Evolutionary conservation across 2,329 filamentous ascomycete species (phyloP), one percentile per base, ranked within the genome.

Genomic region (Ceratocystis diversiconidia): DNA sequence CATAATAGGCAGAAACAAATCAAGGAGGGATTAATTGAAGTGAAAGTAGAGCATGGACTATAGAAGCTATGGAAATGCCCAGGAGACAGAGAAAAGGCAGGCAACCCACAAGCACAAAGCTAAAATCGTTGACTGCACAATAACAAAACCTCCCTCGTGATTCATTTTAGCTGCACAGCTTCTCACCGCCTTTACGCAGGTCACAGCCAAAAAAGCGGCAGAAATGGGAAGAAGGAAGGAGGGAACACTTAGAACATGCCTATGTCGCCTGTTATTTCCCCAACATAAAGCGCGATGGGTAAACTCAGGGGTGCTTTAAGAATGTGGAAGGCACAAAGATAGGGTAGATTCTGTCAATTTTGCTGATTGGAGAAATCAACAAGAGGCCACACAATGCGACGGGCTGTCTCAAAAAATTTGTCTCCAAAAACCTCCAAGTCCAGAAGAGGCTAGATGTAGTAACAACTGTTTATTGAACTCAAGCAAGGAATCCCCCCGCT

Each of bases 81-180:
- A n/a, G 32, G 32, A 8, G 48, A 12, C 19, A 7, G 3, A 1
- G 60, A 30, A 48, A 5, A 62, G 30, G 17, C 5, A 30, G 32
- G 52, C 19, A 52, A 8, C 25, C 17, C 52, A 59, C 25, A 59
- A 17, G 28, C 52, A 59, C 15, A 30, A 6, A 17, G 52, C 17
- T 12, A 25, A 25, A 52, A 25, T 52, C 52, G 28, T 4, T 25
- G 52, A 30, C 52, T 59, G 17, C 46, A 50, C 2, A 17, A 32
- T 3, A 32, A n/a, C 52, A 59, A 36, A 59, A 59, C 52, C 52
- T n/a, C 52, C 46, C 28, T 59, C 52, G 52, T 59, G 28, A 59
- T 59, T 30, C 28, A 17, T 25, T 59, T 32, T 32, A 5, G n/a
- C 52, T 59, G 52, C 25, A 2, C 28, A 19, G 17, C 6, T 25